Base-by-base conservation (phyloP, 2,329 filamentous ascomycete genomes). In the Hortaea sp. region DNA sequence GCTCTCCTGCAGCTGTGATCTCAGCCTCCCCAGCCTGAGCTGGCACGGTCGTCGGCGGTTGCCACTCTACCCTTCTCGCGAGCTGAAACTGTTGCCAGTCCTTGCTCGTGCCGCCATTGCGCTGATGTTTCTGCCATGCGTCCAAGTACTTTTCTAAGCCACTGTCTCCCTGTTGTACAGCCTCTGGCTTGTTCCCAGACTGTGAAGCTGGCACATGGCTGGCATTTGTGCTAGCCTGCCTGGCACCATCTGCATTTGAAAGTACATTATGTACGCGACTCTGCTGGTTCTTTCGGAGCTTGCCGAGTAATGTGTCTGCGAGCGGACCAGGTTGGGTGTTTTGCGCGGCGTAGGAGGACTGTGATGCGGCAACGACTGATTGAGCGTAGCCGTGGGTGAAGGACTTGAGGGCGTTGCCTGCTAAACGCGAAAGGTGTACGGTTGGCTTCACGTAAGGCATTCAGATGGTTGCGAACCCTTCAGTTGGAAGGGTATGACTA, bases 321-420 rank as follows among this genome's bases (percentile, higher is more conserved):
- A 81, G 70, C 38, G 74, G 69, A 52, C 73, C 75, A 48, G 79
- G 67, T 39, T 71, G 69, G 47, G 75, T 75, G 46, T 76, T 75
- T 53, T 78, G 74, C 38, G 88, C 65, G 72, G 81, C 76, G 82
- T 88, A 78, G 76, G 79, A 77, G 73, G 84, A 82, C 77, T 95
- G 88, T 54, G 88, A 88, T 61, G 88, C 90, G 63, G 92, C 92
- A 71, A 98, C 88, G 71, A 97, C 84, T 53, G 89, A 95, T 69
- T 97, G 90, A 60, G 89, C 89, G 78, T 95, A 97, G 71, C 90
- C 90, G 79, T 97, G 88, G 68, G 88, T 90, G 69, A 97, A 85
- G 63, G 89, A 88, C 75, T 97, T 97, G 59, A 66, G 59, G 45
- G 63, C 63, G 49, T 62, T 57, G 52, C 59, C 58, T 65, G 87